Conservation (phyloP, 2,329 filamentous ascomycete species). For the Ramularia endophylla region DNA sequence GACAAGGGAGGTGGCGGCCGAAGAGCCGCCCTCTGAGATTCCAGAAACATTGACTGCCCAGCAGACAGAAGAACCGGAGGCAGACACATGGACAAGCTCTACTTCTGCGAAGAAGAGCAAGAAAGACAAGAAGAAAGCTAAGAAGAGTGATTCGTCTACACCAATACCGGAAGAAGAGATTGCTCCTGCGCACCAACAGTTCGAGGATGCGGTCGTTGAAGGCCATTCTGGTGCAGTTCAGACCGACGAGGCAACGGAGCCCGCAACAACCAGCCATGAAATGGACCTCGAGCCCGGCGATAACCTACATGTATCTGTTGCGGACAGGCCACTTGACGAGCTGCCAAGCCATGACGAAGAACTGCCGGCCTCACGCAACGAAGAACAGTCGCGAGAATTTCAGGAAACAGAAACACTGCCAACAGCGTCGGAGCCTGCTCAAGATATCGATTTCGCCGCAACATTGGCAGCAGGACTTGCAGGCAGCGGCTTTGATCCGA, state of each 20-base stretch:
- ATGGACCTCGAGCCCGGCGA: conserved; percentile 33
- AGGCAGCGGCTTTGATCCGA: conserved; percentile 42
- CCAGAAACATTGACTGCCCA: background rate
- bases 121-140: conserved; percentile 31
- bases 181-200: background rate
- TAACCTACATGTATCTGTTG: conserved; percentile 30
- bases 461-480: conserved; percentile 42
- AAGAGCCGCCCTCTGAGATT: background rate
- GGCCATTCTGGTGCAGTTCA: too few species aligned
- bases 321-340: conserved; percentile 31
- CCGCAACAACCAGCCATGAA: conserved; percentile 18
- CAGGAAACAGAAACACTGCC: background rate
- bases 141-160: conserved; percentile 3
- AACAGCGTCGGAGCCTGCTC: conserved; percentile 8
- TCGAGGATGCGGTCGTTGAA: too few species aligned
- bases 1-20: background rate
- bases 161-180: background rate
- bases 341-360: too few species aligned
- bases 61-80: conserved; percentile 8
- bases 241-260: too few species aligned
- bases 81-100: conserved; percentile 15
- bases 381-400: background rate
- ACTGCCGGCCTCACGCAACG: conserved; percentile 22
- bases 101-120: conserved; percentile 27
- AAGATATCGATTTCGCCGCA: conserved; percentile 43